A percentile compares a stretch with the other conserved stretches of the same genome.
Conservation (phyloP, 805 yeast genomes). For the Yarrowia yakushimensis region DNA sequence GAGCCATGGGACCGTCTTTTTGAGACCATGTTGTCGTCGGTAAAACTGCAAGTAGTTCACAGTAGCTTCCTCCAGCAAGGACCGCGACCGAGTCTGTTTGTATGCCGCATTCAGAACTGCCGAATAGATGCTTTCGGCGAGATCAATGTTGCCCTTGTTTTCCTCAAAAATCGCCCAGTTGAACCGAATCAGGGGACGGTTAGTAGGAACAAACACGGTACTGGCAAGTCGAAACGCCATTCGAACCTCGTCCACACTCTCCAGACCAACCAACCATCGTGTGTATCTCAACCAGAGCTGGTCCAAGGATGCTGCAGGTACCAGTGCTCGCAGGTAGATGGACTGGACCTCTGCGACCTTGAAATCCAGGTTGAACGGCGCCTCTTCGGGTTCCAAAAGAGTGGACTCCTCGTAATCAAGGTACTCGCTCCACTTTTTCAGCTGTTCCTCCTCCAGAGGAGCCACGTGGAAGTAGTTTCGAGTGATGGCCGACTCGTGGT, state of each 20-base stretch:
- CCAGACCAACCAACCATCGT: conserved; percentile 45
- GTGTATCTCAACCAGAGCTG: conserved; percentile 10
- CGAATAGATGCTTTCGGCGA: conserved; percentile 35
- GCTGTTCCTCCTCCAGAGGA: conserved; percentile 46
- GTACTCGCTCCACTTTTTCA: conserved; percentile 61
- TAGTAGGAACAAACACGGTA: conserved; percentile 37
- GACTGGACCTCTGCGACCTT: conserved; percentile 39
- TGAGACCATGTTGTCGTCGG: neutral
- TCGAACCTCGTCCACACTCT: conserved; percentile 39
- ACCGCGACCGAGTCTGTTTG: conserved; percentile 26
- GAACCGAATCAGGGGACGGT: conserved; percentile 35
- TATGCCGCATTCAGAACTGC: conserved; percentile 23
- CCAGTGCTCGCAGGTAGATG: conserved; percentile 67
- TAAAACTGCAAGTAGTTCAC: neutral
- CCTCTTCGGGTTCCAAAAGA: conserved; percentile 20
- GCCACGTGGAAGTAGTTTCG: conserved; percentile 55
- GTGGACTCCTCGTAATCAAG: conserved; percentile 50
- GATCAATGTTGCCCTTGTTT: conserved; percentile 30
- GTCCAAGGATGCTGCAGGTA: conserved; percentile 44
- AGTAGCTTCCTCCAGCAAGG: conserved; percentile 31
- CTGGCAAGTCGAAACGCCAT: conserved; percentile 52
- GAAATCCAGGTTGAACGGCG: conserved; percentile 25
- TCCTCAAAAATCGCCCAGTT: conserved; percentile 40
- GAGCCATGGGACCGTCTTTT: neutral
- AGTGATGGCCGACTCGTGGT: conserved; percentile 63